Conservation (phyloP, 768 basidiomycete genomes). For the Leccinum uliginosum region DNA sequence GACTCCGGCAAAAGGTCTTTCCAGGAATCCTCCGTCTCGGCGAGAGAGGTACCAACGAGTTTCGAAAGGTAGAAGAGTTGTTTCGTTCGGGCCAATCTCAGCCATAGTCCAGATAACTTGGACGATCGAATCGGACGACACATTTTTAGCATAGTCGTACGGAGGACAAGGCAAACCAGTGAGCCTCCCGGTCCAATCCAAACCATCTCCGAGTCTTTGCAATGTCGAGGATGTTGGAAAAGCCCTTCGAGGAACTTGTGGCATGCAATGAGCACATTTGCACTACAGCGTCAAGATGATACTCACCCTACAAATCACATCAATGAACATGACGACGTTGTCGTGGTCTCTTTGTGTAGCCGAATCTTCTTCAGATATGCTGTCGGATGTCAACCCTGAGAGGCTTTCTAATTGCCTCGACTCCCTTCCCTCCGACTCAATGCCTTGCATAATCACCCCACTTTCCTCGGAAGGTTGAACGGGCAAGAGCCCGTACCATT, state of each 20-base stretch:
- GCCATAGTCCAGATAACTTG: slow-evolving; percentile 87
- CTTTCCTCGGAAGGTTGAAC: slow-evolving; percentile 14
- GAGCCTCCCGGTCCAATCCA: slow-evolving; percentile 69
- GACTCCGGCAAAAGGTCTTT: slow-evolving; percentile 46
- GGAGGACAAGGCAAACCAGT: slow-evolving; percentile 84
- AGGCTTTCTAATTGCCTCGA: slow-evolving; percentile 17
- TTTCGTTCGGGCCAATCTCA: slow-evolving; percentile 77
- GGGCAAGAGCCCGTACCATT: slow-evolving; percentile 62
- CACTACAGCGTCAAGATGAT: not conserved
- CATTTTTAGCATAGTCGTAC: slow-evolving; percentile 81
- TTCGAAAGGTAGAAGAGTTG: slow-evolving; percentile 65
- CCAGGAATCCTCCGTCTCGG: slow-evolving; percentile 73
- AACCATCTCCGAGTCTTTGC: slow-evolving; percentile 79
- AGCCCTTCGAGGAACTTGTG: slow-evolving; percentile 86
- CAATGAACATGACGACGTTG: slow-evolving; percentile 70
- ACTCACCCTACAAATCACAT: slow-evolving; percentile 71
- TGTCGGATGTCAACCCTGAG: slow-evolving; percentile 16
- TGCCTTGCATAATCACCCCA: slow-evolving; percentile 51
- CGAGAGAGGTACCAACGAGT: slow-evolving; percentile 66
- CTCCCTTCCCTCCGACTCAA: slow-evolving; percentile 20
- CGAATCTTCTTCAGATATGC: slow-evolving; percentile 29
- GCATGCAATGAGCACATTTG: not conserved
- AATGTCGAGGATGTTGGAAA: slow-evolving; percentile 87
- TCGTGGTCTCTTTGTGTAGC: slow-evolving; percentile 55
- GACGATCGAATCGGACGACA: slow-evolving; percentile 82